Evolutionary conservation across 2,329 filamentous ascomycete genomes (phyloP).

Genomic region (Remersonia thermophila): DNA sequence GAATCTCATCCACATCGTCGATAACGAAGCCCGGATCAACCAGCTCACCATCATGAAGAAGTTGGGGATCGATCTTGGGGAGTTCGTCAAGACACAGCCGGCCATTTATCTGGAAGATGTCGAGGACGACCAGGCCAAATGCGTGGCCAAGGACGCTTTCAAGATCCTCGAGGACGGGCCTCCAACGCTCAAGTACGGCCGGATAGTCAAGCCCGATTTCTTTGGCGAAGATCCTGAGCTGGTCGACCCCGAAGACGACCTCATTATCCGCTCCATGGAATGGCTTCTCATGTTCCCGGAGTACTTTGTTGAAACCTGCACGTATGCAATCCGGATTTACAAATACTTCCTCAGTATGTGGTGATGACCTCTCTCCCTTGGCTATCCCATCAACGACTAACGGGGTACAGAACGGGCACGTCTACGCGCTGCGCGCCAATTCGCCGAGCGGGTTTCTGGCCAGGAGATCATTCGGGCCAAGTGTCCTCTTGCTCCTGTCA

Average conservation of each 20-base stretch:
- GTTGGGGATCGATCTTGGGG: constrained; percentile 57
- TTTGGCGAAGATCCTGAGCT: constrained; percentile 47
- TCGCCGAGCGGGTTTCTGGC: constrained; percentile 40
- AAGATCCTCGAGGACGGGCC: constrained; percentile 35
- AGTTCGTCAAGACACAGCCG: constrained; percentile 61
- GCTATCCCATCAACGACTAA: constrained; percentile 9
- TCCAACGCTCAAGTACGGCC: constrained; percentile 45
- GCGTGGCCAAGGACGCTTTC: constrained; percentile 34
- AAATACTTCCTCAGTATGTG: constrained; percentile 71
- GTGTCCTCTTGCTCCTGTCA: constrained; percentile 21
- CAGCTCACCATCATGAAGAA: constrained; percentile 65
- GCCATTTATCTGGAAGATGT: constrained; percentile 38
- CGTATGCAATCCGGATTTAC: constrained; percentile 56
- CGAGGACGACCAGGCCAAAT: constrained; percentile 23
- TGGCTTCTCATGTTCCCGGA: constrained; percentile 69
- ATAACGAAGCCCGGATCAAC: constrained; percentile 49
- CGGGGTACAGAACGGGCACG: constrained; percentile 32
- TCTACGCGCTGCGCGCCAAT: constrained; percentile 41
- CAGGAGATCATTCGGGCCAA: constrained; percentile 33
- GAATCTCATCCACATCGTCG: constrained; percentile 62
- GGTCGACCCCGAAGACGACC: constrained; percentile 50
- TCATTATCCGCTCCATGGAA: constrained; percentile 66
- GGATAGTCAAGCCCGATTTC: constrained; percentile 58
- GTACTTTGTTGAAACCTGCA: constrained; percentile 23
- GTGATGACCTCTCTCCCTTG: neutral